Conservation (phyloP, 345 rosid species). For the Sapria himalayana region DNA sequence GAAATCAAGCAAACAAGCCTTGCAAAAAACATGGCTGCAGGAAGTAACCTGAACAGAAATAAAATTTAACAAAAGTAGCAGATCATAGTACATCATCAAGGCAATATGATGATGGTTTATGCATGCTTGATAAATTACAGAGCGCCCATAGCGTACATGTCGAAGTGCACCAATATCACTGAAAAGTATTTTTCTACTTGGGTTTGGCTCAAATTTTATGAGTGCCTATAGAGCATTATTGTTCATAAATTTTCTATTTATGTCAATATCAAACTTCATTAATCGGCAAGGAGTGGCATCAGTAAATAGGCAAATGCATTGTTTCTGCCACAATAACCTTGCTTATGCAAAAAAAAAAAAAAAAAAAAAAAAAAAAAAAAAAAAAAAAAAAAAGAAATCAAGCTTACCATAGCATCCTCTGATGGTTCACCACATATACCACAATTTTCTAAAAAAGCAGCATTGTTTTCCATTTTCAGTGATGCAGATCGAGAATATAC, state of each 20-base stretch:
- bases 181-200: not conserved
- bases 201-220: not conserved
- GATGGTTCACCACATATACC: conserved; percentile 66
- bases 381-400: conserved; percentile 1
- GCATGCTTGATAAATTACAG: no score
- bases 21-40: conserved; percentile 74
- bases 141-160: no score
- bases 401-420: conserved; percentile 62
- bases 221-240: not conserved
- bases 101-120: no score
- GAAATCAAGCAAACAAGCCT: conserved; percentile 61
- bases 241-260: no score
- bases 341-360: not conserved
- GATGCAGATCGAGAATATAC: conserved; percentile 41
- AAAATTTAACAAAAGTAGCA: no score
- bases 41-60: conserved; percentile 65
- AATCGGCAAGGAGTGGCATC: no score
- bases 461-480: conserved; percentile 15
- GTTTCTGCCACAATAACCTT: no score
- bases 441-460: conserved; percentile 33
- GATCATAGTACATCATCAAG: no score
- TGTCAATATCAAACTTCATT: no score
- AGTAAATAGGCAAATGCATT: no score
- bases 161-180: no score
- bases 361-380: not conserved